Evolutionary conservation across 1,284 basidiomycete genomes (phyloP).

Genomic region (Malassezia vespertilionis): DNA sequence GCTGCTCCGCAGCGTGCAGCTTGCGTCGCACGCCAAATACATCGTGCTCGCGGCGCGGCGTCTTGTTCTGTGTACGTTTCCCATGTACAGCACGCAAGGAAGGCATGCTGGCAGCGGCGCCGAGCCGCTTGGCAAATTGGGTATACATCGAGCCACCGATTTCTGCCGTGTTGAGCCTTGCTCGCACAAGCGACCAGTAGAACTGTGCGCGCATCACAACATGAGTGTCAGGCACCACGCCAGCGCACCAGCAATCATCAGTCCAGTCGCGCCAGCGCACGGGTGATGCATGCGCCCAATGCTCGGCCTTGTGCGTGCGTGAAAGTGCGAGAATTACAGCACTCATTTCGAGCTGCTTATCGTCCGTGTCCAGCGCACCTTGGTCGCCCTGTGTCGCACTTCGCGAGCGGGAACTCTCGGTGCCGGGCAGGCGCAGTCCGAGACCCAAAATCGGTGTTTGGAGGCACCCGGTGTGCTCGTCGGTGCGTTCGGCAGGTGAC

Average conservation of each 20-base stretch:
- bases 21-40: conserved; percentile 2
- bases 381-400: background rate
- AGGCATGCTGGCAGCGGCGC: background rate
- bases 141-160: too few relatives aligned
- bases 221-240: background rate
- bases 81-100: background rate
- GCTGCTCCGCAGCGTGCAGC: background rate
- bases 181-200: too few relatives aligned
- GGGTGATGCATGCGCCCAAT: background rate
- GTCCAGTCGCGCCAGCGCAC: background rate
- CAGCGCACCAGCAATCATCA: background rate
- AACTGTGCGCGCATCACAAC: too few relatives aligned
- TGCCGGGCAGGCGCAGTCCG: conserved; percentile 3
- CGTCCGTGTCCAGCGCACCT: conserved; percentile 3
- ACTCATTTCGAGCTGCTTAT: conserved; percentile 5
- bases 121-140: background rate
- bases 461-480: background rate
- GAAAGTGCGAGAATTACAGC: conserved; percentile 6
- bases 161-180: too few relatives aligned
- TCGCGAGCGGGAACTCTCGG: background rate
- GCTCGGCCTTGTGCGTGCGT: conserved; percentile 7
- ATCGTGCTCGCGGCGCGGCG: conserved; percentile 2
- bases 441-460: conserved; percentile 4
- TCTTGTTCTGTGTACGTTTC: too few relatives aligned
- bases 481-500: conserved; percentile 7